phyloP scores from a whole-genome alignment of 345 rosid species.

The Linum lewisii region DNA sequence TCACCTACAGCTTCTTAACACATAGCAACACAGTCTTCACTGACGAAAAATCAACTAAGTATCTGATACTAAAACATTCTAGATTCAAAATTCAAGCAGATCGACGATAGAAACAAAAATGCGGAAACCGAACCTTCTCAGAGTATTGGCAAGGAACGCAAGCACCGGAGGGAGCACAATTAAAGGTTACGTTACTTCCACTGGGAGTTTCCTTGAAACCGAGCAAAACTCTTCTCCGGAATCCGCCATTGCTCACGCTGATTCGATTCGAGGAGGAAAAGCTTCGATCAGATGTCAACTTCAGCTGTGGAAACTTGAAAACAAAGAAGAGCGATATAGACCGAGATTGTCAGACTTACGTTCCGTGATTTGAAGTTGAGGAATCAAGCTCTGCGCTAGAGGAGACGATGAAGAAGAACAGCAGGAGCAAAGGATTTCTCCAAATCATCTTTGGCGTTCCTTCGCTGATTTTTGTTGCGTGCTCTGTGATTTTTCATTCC shows the following conservation, averaged over 20 bases:
- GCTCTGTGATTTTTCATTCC: not conserved
- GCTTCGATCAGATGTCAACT: not conserved
- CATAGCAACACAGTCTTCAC: not conserved
- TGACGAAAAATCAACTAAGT: not conserved
- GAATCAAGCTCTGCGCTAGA: not conserved
- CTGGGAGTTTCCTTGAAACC: constrained; percentile 58
- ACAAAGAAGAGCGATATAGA: not conserved
- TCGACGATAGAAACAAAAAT: not conserved
- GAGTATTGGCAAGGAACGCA: constrained; percentile 75
- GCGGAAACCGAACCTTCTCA: not conserved
- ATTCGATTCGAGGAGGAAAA: not conserved
- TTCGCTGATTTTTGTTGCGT: not conserved
- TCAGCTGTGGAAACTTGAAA: not conserved
- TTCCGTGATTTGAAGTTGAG: not conserved
- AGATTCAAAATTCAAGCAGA: not conserved
- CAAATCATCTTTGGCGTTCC: not conserved
- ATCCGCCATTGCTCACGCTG: constrained; percentile 19
- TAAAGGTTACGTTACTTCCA: constrained; percentile 62
- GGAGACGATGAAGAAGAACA: not conserved
- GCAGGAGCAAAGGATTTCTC: not conserved
- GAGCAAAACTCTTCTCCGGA: constrained; percentile 42
- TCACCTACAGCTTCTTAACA: not conserved
- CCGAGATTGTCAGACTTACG: not conserved
- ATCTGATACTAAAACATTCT: not conserved
- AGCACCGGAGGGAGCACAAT: constrained; percentile 90